Evolutionary conservation across 2,329 filamentous ascomycete genomes (phyloP).

Genomic region (Cryphonectria radicalis): DNA sequence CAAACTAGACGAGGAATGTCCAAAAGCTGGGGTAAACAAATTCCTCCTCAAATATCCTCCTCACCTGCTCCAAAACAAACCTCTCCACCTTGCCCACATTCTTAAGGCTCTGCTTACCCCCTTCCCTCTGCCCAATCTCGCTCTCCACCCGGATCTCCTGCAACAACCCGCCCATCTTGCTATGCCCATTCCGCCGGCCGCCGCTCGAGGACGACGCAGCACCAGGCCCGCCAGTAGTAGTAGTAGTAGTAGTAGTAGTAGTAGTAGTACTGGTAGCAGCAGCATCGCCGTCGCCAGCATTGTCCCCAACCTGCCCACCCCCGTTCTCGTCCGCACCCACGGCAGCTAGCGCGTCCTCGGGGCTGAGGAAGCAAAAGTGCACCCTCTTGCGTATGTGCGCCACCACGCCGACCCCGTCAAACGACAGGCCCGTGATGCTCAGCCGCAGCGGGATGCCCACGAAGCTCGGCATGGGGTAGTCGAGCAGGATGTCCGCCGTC

Average conservation of each 20-base stretch:
- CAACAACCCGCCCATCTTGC: conserved; percentile 72
- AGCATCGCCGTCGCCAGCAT: conserved; percentile 8
- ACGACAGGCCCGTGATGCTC: conserved; percentile 92
- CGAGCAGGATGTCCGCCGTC: conserved; percentile 92
- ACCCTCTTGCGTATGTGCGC: conserved; percentile 88
- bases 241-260: too few species aligned
- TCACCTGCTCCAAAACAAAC: conserved; percentile 94
- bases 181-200: conserved; percentile 44
- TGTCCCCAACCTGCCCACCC: conserved; percentile 33
- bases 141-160: conserved; percentile 96
- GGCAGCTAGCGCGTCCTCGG: conserved; percentile 83
- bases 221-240: background rate
- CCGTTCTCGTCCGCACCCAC: conserved; percentile 58
- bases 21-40: conserved; percentile 98
- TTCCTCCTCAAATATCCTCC: conserved; percentile 97
- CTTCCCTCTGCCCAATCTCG: conserved; percentile 91
- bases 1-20: conserved; percentile 82
- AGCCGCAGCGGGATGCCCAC: conserved; percentile 93
- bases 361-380: conserved; percentile 92
- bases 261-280: too few species aligned
- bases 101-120: conserved; percentile 92
- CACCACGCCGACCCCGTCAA: conserved; percentile 91
- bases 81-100: conserved; percentile 99
- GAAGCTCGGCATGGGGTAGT: conserved; percentile 98
- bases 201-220: conserved; percentile 39